A percentile compares a stretch with the other conserved stretches of the same genome.
phyloP scores from a whole-genome alignment of 768 basidiomycete genomes.

The Pulveroboletus frians region DNA sequence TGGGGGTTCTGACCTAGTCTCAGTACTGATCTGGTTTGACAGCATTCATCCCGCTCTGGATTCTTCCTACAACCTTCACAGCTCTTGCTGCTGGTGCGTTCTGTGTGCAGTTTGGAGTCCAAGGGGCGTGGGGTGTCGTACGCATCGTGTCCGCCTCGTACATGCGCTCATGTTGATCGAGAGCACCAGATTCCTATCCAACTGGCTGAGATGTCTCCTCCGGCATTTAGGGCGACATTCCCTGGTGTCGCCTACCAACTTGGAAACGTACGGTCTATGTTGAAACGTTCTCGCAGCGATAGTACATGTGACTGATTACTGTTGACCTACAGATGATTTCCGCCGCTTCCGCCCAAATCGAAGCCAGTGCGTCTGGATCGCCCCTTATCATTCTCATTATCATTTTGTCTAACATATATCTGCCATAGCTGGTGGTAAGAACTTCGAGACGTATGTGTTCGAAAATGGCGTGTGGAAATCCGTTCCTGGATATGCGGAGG shows the following conservation, averaged over 20 bases:
- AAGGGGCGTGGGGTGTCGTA: slow-evolving; percentile 88
- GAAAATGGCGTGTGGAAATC: slow-evolving; percentile 34
- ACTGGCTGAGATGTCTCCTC: slow-evolving; percentile 79
- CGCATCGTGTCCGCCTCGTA: slow-evolving; percentile 19
- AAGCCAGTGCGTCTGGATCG: slow-evolving; percentile 47
- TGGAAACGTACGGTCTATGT: slow-evolving; percentile 46
- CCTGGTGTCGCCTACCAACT: slow-evolving; percentile 83
- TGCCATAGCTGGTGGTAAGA: slow-evolving; percentile 52
- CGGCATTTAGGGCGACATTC: slow-evolving; percentile 86
- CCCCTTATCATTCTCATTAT: not conserved
- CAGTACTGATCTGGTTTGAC: not conserved
- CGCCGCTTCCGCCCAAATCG: slow-evolving; percentile 73
- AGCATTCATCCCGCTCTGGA: slow-evolving; percentile 77
- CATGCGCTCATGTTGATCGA: not conserved
- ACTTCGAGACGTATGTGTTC: slow-evolving; percentile 47
- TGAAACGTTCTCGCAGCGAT: no score
- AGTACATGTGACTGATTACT: not conserved
- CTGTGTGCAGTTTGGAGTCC: slow-evolving; percentile 82
- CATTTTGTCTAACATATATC: not conserved
- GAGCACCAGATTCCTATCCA: slow-evolving; percentile 59
- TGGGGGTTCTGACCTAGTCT: not conserved
- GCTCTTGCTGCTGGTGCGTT: slow-evolving; percentile 80
- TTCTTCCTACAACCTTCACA: slow-evolving; percentile 64
- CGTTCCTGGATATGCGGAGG: slow-evolving; percentile 66
- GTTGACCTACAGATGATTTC: slow-evolving; percentile 48